phyloP scores from a whole-genome alignment of 140 eudicot species.

The Anethum foeniculum region DNA sequence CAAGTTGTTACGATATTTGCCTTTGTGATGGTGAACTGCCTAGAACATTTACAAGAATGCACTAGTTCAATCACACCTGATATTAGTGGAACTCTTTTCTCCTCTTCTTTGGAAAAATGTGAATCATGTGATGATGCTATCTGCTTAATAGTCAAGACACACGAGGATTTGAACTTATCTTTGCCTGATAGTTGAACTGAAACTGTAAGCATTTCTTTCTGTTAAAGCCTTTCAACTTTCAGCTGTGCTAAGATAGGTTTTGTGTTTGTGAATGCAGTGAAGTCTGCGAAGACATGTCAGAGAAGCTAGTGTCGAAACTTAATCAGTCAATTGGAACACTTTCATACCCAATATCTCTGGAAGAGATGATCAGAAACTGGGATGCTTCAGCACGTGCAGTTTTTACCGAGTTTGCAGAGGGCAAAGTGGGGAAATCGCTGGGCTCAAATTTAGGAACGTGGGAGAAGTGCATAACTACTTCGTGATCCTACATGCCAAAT shows the following conservation, averaged over 20 bases:
- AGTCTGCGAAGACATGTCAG: constrained; percentile 17
- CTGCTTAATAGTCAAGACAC: neutral
- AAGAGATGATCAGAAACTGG: constrained; percentile 39
- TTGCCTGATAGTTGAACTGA: neutral
- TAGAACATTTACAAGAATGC: neutral
- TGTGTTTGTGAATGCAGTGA: constrained; percentile 21
- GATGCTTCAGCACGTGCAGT: constrained; percentile 35
- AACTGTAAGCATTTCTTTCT: neutral
- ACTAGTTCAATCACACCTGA: neutral
- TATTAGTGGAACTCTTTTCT: neutral
- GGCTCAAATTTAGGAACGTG: constrained; percentile 27
- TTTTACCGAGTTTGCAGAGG: constrained; percentile 21
- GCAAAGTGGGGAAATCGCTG: constrained; percentile 23
- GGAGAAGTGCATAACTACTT: constrained; percentile 24
- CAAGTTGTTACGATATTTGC: neutral
- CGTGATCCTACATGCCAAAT: neutral
- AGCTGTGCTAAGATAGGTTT: neutral
- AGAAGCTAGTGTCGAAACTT: constrained; percentile 21
- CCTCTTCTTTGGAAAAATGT: neutral
- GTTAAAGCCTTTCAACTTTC: neutral
- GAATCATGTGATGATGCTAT: neutral
- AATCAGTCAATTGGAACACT: constrained; percentile 9
- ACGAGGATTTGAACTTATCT: neutral
- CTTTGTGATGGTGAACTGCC: neutral
- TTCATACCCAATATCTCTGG: constrained; percentile 18